Evolutionary conservation across 352 stramenopile species (phyloP).

Genomic region (Globisporangium splendens): DNA sequence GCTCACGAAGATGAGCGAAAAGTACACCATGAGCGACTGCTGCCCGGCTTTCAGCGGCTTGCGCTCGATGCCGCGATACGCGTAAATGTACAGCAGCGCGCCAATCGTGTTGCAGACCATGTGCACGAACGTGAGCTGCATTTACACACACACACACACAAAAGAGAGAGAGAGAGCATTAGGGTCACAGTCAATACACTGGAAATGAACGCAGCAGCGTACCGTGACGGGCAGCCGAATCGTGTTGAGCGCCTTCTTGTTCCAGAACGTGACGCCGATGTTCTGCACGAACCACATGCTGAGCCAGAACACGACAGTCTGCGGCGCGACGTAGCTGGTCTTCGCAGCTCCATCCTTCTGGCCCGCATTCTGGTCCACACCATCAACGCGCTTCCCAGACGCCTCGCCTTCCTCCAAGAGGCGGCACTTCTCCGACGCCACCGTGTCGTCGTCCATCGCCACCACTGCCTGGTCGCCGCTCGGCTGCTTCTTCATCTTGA

Average conservation of each 20-base stretch:
- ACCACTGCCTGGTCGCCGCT: constrained; percentile 1
- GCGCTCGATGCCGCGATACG: constrained; percentile 61
- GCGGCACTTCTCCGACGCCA: no score
- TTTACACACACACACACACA: no score
- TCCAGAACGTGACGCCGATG: constrained; percentile 93
- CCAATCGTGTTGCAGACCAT: constrained; percentile 93
- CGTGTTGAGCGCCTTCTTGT: constrained; percentile 89
- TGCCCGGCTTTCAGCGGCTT: constrained; percentile 60
- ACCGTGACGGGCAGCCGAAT: constrained; percentile 65
- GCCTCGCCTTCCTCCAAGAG: constrained; percentile 29
- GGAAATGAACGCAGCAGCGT: neutral
- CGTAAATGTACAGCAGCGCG: constrained; percentile 71
- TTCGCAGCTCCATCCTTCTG: constrained; percentile 21
- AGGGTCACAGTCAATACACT: no score
- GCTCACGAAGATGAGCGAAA: constrained; percentile 92
- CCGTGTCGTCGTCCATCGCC: neutral
- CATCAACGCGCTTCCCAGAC: constrained; percentile 51
- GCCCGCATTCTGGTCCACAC: constrained; percentile 47
- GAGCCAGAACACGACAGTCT: constrained; percentile 77
- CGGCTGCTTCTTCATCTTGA: constrained; percentile 7
- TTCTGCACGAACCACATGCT: constrained; percentile 90
- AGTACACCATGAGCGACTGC: constrained; percentile 81
- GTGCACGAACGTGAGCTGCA: constrained; percentile 88
- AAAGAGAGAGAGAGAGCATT: no score
- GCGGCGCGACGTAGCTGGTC: constrained; percentile 64